Evolutionary conservation across 176 grass and related monocot species (phyloP).

Genomic region (Musa acuminata): DNA sequence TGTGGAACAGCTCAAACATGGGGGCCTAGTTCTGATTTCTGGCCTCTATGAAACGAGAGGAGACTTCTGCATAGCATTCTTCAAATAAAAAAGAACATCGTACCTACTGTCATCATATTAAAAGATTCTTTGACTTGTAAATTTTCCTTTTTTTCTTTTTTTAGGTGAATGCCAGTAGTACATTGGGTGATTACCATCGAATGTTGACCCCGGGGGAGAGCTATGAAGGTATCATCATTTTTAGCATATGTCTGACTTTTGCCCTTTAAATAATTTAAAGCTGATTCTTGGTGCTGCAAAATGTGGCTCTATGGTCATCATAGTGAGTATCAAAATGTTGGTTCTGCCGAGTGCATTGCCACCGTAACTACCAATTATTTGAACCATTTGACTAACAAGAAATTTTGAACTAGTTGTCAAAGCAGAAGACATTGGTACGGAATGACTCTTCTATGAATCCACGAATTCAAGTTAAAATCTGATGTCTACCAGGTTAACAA

Average conservation of each 20-base stretch:
- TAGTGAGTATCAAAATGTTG: too few species aligned
- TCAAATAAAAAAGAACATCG: too few species aligned
- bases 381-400: too few species aligned
- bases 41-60: too few species aligned
- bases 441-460: not conserved
- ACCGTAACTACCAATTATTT: too few species aligned
- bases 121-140: not conserved
- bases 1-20: not conserved
- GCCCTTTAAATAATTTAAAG: not conserved
- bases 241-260: not conserved
- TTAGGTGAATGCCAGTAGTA: constrained; percentile 50
- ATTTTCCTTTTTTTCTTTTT: constrained; percentile 13
- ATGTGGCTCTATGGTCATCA: not conserved
- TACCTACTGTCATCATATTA: not conserved
- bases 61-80: too few species aligned
- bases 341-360: too few species aligned
- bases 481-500: not conserved
- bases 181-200: constrained; percentile 80
- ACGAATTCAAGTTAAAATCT: not conserved
- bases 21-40: not conserved
- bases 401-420: too few species aligned
- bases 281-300: not conserved
- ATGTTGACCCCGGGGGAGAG: constrained; percentile 54
- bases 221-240: constrained; percentile 48
- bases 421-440: too few species aligned